phyloP scores from a whole-genome alignment of 129 eudicot species.

The Erigeron canadensis region DNA sequence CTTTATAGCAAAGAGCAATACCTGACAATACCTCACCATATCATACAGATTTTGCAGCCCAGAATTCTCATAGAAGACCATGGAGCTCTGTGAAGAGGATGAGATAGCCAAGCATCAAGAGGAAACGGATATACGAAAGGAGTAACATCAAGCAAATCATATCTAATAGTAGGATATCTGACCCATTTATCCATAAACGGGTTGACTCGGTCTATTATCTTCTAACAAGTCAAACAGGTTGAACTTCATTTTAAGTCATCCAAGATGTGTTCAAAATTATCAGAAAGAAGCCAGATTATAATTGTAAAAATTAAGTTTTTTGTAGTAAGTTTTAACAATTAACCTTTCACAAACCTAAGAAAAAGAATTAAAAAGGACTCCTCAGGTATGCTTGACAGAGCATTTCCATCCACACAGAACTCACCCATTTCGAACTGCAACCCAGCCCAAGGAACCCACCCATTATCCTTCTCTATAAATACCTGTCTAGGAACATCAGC shows the following conservation, averaged over 20 bases:
- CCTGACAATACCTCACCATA: conserved; percentile 95
- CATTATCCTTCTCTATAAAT: conserved; percentile 4
- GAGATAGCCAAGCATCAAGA: conserved; percentile 11
- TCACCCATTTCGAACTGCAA: background rate
- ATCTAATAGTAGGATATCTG: background rate
- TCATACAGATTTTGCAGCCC: conserved; percentile 91
- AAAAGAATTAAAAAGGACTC: background rate
- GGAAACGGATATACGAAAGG: background rate
- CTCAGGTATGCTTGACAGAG: background rate
- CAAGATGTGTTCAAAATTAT: background rate
- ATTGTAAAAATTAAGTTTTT: background rate
- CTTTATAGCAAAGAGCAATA: conserved; percentile 24
- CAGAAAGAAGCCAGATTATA: background rate
- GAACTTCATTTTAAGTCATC: background rate
- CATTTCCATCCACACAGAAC: background rate
- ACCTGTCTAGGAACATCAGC: conserved; percentile 99
- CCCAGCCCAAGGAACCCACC: background rate
- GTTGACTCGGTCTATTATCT: background rate
- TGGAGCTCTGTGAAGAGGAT: conserved; percentile 71
- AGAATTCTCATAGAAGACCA: conserved; percentile 95
- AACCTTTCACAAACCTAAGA: background rate
- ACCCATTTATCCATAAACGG: background rate
- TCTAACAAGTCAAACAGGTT: background rate
- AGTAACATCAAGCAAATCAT: conserved; percentile 15
- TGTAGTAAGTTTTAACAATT: background rate